Evolutionary conservation across 257 asterid genomes (phyloP).

Genomic region (Ligustrum vulgare): DNA sequence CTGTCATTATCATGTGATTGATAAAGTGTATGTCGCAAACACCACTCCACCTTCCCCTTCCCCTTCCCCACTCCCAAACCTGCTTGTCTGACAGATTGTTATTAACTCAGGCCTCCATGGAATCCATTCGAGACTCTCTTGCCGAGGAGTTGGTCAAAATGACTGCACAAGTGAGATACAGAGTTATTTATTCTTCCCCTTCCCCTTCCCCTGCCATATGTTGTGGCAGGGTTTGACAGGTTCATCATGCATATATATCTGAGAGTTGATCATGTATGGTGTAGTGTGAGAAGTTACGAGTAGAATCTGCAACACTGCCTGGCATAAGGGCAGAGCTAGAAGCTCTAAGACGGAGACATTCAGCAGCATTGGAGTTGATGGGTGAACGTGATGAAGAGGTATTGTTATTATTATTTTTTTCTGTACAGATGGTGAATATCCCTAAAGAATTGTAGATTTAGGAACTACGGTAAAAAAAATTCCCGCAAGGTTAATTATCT

Average conservation of each 20-base stretch:
- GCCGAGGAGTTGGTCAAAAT: conserved; percentile 97
- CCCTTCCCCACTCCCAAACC: neutral
- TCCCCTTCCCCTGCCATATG: conserved; percentile 5
- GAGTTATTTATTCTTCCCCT: neutral
- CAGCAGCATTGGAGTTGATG: conserved; percentile 97
- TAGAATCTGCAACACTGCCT: conserved; percentile 81
- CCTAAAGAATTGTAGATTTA: neutral
- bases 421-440: neutral
- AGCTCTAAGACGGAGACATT: conserved; percentile 89
- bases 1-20: neutral
- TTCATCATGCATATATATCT: conserved; percentile 14
- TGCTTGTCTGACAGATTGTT: conserved; percentile 12
- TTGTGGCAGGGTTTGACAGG: neutral
- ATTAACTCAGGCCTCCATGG: conserved; percentile 80
- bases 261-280: conserved; percentile 8
- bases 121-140: conserved; percentile 95
- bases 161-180: conserved; percentile 80
- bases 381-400: conserved; percentile 99
- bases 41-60: neutral
- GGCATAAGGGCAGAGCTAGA: conserved; percentile 92
- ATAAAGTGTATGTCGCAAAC: neutral
- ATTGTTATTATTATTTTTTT: conserved; percentile 11
- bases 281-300: conserved; percentile 82
- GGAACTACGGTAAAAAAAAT: neutral
- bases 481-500: neutral